Evolutionary conservation across 345 rosid genomes (phyloP).

Genomic region (Mercurialis annua): DNA sequence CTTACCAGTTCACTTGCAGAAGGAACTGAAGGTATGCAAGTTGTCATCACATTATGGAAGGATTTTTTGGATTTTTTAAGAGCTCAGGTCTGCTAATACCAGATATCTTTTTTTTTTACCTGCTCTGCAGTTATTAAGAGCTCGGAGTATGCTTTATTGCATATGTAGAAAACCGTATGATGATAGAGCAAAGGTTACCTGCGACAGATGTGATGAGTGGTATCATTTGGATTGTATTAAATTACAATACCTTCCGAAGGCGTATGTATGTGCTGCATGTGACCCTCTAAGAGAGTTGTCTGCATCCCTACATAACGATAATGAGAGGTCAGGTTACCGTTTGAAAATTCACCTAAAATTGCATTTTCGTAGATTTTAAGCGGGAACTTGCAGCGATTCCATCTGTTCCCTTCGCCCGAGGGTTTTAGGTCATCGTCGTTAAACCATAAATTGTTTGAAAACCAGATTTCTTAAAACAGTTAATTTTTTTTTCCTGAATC

Average conservation of each 20-base stretch:
- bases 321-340: slow-evolving; percentile 39
- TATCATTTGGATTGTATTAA: slow-evolving; percentile 72
- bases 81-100: not conserved
- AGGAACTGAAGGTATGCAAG: slow-evolving; percentile 71
- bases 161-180: slow-evolving; percentile 78
- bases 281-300: slow-evolving; percentile 34
- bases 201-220: slow-evolving; percentile 66
- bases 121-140: slow-evolving; percentile 58
- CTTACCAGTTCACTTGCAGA: slow-evolving; percentile 50
- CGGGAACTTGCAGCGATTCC: too few species aligned
- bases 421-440: not conserved
- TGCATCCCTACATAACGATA: slow-evolving; percentile 23
- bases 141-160: slow-evolving; percentile 80
- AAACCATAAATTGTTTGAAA: not conserved
- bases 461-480: not conserved
- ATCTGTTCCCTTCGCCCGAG: not conserved
- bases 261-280: slow-evolving; percentile 79
- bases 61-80: not conserved
- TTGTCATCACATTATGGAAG: slow-evolving; percentile 1
- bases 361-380: not conserved
- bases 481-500: too few species aligned
- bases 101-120: not conserved
- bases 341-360: not conserved
- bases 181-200: slow-evolving; percentile 53
- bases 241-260: slow-evolving; percentile 38